Percentiles rank a stretch among this genome's conserved stretches.
Conservation (phyloP, 257 asterid species). For the Leptodermis oblonga region DNA sequence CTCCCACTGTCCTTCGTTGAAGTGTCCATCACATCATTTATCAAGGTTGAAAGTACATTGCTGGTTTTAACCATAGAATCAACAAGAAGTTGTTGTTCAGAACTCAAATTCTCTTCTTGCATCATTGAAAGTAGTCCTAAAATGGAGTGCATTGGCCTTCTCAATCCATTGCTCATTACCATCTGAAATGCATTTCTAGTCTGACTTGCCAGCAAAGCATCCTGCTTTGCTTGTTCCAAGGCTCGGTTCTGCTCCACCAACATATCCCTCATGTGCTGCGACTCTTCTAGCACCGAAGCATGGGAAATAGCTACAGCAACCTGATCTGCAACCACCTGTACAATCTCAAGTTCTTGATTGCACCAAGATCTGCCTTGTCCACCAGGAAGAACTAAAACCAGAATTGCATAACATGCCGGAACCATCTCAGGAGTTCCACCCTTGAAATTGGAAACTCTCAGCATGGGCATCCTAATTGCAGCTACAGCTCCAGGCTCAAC, state of each 20-base stretch:
- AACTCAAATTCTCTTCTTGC: slow-evolving; percentile 57
- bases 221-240: slow-evolving; percentile 69
- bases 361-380: slow-evolving; percentile 67
- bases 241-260: slow-evolving; percentile 76
- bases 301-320: slow-evolving; percentile 96
- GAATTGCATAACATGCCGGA: slow-evolving; percentile 80
- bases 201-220: slow-evolving; percentile 78
- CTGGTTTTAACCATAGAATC: slow-evolving; percentile 70
- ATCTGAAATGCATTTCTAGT: slow-evolving; percentile 75
- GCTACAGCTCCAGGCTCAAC: slow-evolving; percentile 71
- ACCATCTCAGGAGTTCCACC: slow-evolving; percentile 88
- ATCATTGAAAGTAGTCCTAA: slow-evolving; percentile 66
- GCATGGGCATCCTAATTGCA: slow-evolving; percentile 96
- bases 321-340: slow-evolving; percentile 84
- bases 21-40: slow-evolving; percentile 71
- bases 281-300: slow-evolving; percentile 91
- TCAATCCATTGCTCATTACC: slow-evolving; percentile 79
- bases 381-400: slow-evolving; percentile 78
- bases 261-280: slow-evolving; percentile 70
- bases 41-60: slow-evolving; percentile 62
- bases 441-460: slow-evolving; percentile 69
- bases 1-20: slow-evolving; percentile 53
- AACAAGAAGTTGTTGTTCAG: slow-evolving; percentile 60
- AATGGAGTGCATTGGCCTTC: slow-evolving; percentile 92
- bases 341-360: slow-evolving; percentile 70